Evolutionary conservation across 2,329 filamentous ascomycete species (phyloP).

Genomic region (Rutstroemia sp.): DNA sequence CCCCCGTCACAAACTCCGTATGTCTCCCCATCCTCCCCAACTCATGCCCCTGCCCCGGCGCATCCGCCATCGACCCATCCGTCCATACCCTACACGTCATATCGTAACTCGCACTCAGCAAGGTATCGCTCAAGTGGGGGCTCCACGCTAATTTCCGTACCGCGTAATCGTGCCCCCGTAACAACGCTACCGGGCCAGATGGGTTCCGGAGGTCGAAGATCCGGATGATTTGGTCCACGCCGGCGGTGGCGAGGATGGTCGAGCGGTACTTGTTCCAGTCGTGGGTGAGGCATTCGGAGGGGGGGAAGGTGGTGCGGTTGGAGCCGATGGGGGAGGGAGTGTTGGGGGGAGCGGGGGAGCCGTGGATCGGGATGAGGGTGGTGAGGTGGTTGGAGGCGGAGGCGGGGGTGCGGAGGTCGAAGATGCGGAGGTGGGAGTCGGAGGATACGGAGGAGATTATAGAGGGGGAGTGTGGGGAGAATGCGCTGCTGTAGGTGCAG

Average conservation of each 20-base stretch:
- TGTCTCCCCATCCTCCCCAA: constrained; percentile 77
- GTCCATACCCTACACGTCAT: constrained; percentile 97
- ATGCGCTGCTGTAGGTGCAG: constrained; percentile 90
- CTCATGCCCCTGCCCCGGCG: constrained; percentile 32
- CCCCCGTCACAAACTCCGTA: constrained; percentile 91
- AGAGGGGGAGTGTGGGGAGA: constrained; percentile 79
- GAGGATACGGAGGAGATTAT: constrained; percentile 82
- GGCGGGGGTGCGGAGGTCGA: constrained; percentile 81
- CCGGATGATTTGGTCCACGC: constrained; percentile 79
- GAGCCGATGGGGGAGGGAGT: constrained; percentile 24
- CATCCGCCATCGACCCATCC: constrained; percentile 46
- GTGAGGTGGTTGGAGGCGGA: constrained; percentile 84
- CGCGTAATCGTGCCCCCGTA: constrained; percentile 87
- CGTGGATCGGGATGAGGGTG: constrained; percentile 76
- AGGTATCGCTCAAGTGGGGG: constrained; percentile 81
- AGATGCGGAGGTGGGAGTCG: constrained; percentile 83
- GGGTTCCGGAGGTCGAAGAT: constrained; percentile 86
- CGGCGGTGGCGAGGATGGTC: constrained; percentile 75
- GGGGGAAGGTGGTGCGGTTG: constrained; percentile 29
- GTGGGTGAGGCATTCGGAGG: constrained; percentile 75
- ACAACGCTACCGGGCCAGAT: constrained; percentile 61
- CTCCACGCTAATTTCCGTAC: constrained; percentile 83
- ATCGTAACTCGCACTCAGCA: constrained; percentile 89
- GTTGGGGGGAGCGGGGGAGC: constrained; percentile 37
- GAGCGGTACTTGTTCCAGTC: constrained; percentile 99